phyloP scores from a whole-genome alignment of 176 grass and related monocot species.

The Oropetium thomaeum region DNA sequence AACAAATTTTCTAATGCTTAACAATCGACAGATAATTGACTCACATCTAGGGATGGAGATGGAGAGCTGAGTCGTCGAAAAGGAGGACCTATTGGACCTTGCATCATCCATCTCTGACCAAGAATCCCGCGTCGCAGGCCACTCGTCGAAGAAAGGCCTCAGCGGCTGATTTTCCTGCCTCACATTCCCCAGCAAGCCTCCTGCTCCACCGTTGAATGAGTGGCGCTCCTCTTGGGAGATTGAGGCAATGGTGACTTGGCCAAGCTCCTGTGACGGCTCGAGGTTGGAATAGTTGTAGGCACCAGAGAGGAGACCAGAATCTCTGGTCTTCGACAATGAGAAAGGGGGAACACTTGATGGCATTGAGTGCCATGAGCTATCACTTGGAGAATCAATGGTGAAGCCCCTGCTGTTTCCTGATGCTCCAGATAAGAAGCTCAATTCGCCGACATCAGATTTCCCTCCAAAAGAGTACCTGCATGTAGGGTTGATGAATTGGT shows the following conservation, averaged over 20 bases:
- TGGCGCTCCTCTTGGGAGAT: conserved; percentile 54
- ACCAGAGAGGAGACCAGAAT: conserved; percentile 39
- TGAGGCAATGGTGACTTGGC: conserved; percentile 72
- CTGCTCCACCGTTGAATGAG: conserved; percentile 42
- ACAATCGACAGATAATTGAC: conserved; percentile 11
- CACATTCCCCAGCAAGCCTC: conserved; percentile 39
- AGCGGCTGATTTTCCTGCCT: conserved; percentile 85
- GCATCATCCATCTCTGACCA: conserved; percentile 88
- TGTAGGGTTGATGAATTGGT: no score
- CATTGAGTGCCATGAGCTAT: conserved; percentile 60
- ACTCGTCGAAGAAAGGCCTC: conserved; percentile 96
- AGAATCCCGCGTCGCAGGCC: conserved; percentile 72
- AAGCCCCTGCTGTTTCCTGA: conserved; percentile 61
- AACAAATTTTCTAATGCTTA: background rate
- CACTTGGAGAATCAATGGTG: conserved; percentile 48
- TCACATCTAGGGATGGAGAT: conserved; percentile 83
- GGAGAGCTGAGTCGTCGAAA: conserved; percentile 91
- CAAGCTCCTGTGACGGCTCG: conserved; percentile 62
- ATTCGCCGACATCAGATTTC: conserved; percentile 59
- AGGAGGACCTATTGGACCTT: conserved; percentile 64
- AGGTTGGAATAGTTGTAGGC: conserved; percentile 54
- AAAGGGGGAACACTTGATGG: conserved; percentile 43
- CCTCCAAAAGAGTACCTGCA: conserved; percentile 62
- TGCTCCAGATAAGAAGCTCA: conserved; percentile 76
- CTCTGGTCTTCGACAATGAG: conserved; percentile 46